phyloP scores from a whole-genome alignment of 495 filamentous ascomycete species.

The Penicillium bovifimosum region DNA sequence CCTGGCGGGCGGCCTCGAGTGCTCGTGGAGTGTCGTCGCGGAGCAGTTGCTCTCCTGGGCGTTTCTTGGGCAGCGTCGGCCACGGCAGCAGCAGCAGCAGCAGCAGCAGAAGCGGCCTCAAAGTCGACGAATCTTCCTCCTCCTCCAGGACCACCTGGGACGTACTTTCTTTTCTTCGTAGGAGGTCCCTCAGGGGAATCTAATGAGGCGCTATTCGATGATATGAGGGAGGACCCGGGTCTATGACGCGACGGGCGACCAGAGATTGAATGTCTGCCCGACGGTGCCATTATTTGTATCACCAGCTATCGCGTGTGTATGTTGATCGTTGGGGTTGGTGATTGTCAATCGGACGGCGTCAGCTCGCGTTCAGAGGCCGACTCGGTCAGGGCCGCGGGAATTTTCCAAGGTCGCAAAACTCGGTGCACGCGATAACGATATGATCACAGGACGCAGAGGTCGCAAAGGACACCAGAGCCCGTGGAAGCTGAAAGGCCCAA shows the following conservation, averaged over 20 bases:
- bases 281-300: constrained; percentile 19
- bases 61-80: background rate
- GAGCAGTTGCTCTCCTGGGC: constrained; percentile 11
- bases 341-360: constrained; percentile 21
- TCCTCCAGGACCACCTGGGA: constrained; percentile 76
- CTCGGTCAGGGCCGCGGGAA: background rate
- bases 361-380: constrained; percentile 17
- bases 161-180: constrained; percentile 56
- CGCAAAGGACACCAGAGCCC: constrained; percentile 1
- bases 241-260: constrained; percentile 31
- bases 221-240: constrained; percentile 30
- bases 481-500: constrained; percentile 3
- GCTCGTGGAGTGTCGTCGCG: constrained; percentile 23
- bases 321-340: constrained; percentile 14
- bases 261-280: constrained; percentile 24
- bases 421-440: background rate
- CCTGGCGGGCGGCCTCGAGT: constrained; percentile 21
- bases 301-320: constrained; percentile 7
- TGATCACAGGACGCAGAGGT: background rate
- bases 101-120: constrained; percentile 27
- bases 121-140: constrained; percentile 70
- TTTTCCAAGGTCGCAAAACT: background rate
- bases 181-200: constrained; percentile 41
- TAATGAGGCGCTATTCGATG: constrained; percentile 26
- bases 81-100: background rate